phyloP scores from a whole-genome alignment of 805 yeast species.

The Diddensiella transvaalensis region DNA sequence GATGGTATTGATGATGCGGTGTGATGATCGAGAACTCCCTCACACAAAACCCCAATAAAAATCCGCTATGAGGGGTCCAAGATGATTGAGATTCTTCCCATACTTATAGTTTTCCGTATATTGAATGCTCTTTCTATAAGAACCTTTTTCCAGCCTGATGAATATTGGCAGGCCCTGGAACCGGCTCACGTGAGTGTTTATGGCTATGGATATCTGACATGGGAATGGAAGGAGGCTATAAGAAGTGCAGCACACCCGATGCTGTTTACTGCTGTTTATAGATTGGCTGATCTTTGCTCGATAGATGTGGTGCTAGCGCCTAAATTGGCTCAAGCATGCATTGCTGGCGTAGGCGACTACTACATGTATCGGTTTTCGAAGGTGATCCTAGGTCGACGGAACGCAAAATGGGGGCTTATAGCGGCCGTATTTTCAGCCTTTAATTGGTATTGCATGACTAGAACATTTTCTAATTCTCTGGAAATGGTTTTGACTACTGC shows the following conservation, averaged over 20 bases:
- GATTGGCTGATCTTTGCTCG: slow-evolving; percentile 33
- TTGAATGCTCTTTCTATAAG: slow-evolving; percentile 58
- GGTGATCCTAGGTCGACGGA: slow-evolving; percentile 26
- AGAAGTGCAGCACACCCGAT: slow-evolving; percentile 80
- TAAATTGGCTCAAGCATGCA: slow-evolving; percentile 60
- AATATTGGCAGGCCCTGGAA: slow-evolving; percentile 87
- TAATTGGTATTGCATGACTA: slow-evolving; percentile 74
- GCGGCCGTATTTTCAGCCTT: slow-evolving; percentile 64
- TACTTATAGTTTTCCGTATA: slow-evolving; percentile 40
- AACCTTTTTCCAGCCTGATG: slow-evolving; percentile 96
- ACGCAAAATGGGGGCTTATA: slow-evolving; percentile 37
- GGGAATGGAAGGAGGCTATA: slow-evolving; percentile 87
- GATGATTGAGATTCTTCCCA: too few relatives aligned
- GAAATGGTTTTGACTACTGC: slow-evolving; percentile 69
- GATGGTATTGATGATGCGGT: too few relatives aligned
- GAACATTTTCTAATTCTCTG: slow-evolving; percentile 82
- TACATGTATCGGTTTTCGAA: slow-evolving; percentile 49
- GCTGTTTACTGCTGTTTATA: slow-evolving; percentile 51
- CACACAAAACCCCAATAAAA: too few relatives aligned
- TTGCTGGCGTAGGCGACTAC: slow-evolving; percentile 72
- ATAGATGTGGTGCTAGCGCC: slow-evolving; percentile 49
- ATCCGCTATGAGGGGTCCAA: too few relatives aligned
- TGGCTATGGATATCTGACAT: slow-evolving; percentile 80
- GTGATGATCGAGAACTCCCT: too few relatives aligned
- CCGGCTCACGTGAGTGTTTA: slow-evolving; percentile 77